Evolutionary conservation across 805 yeast genomes (phyloP), one percentile per base, ranked within the genome.

Genomic region (Saccharomycopsis olivae): DNA sequence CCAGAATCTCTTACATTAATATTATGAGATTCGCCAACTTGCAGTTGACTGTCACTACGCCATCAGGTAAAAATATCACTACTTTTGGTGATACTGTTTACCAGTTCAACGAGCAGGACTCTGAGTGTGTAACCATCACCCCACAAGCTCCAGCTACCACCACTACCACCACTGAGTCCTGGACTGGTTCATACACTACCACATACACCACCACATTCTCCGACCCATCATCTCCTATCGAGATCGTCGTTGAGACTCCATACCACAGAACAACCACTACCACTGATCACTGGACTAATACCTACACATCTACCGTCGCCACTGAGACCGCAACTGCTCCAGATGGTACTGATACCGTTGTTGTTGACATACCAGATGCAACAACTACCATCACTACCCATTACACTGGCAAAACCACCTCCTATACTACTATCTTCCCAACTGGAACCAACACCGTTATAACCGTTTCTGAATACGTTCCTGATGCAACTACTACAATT

Each of bases 1-100:
- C 55, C 3, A 51, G 58, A 41, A 39, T 56, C n/a, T 50, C 54
- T 13, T 52, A 41, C 21, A 44, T 50, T 14, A 57, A 58, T 30
- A 41, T 49, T 32, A 43, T 41, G 16, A 43, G 44, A 36, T 41
- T 39, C 5, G 53, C 48, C 33, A 41, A 46, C 8, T 35, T 52
- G 23, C 38, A 39, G 11, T 46, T 53, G n/a, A 23, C 47, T 8
- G 49, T 49, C 30, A 42, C 60, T 2, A 13, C 14, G 6, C 36
- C 29, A 11, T 40, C 30, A 21, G 55, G 55, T 13, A 34, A 29
- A 5, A 19, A 24, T 6, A 46, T 44, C 35, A 43, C 16, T 33
- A 33, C 28, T 17, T 39, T 39, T 19, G 33, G 19, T 14, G 33
- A 39, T 23, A 4, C 29, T 14, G 35, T 39, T 20, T 39, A n/a